These are phyloP conservation scores for Emydomyces testavorans DNA, from an alignment of 2,329 filamentous ascomycete species.

Conservation along the genomic window DNA sequence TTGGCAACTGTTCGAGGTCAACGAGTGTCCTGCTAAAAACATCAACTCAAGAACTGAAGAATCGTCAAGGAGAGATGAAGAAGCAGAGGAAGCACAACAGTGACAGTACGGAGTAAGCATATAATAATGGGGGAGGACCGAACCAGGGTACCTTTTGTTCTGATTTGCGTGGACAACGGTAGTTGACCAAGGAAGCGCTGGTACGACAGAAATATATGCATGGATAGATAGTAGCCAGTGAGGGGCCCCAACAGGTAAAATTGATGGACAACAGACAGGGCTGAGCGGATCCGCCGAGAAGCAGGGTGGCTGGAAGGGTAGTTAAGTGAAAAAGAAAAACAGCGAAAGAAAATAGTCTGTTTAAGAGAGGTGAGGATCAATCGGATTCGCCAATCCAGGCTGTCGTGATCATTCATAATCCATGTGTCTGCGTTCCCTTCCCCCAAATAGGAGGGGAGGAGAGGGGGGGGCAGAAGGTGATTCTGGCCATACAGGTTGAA, in stretches of 20 bases:
- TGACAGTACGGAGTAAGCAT: neutral
- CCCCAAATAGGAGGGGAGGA: too few species aligned
- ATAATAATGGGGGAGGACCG: neutral
- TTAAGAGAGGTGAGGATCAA: constrained; percentile 1
- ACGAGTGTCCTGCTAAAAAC: neutral
- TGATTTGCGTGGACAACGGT: constrained; percentile 7
- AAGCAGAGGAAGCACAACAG: neutral
- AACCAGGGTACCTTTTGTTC: constrained; percentile 4
- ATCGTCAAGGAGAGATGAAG: neutral
- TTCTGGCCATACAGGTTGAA: neutral
- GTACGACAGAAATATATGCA: constrained; percentile 8
- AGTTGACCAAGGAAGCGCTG: constrained; percentile 6
- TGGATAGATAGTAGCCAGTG: constrained; percentile 8
- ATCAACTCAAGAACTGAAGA: neutral
- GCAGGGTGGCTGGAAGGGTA: constrained; percentile 9
- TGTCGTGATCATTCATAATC: constrained; percentile 8
- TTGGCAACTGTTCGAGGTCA: neutral
- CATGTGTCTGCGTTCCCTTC: constrained; percentile 9
- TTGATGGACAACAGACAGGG: constrained; percentile 9
- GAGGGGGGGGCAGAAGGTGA: neutral
- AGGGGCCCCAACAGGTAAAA: constrained; percentile 3
- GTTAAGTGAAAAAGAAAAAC: constrained; percentile 2
- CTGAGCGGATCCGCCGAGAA: constrained; percentile 9
- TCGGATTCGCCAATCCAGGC: constrained; percentile 7
- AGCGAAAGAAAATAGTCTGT: neutral